These are phyloP conservation scores for Termitomyces sp. DNA, from an alignment of 1,284 basidiomycete species.

Conservation along the genomic window DNA sequence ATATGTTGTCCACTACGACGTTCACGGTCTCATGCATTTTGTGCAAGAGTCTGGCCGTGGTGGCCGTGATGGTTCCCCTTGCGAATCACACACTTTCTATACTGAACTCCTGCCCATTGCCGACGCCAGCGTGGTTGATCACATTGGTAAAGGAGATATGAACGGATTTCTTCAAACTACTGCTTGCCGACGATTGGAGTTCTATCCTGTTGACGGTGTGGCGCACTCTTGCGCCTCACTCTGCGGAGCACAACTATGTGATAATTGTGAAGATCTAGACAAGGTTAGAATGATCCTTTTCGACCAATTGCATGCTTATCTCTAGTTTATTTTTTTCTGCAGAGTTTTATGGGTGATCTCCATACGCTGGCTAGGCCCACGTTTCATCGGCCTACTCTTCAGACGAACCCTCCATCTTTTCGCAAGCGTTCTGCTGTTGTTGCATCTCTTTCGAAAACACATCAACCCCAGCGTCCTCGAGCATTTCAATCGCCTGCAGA, in stretches of 20 bases:
- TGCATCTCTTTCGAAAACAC: too few relatives aligned
- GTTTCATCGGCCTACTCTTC: too few relatives aligned
- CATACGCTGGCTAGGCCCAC: too few relatives aligned
- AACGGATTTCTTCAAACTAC: not conserved
- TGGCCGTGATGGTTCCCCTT: not conserved
- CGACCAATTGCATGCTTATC: too few relatives aligned
- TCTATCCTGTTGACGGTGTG: not conserved
- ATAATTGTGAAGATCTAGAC: too few relatives aligned
- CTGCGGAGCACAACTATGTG: not conserved
- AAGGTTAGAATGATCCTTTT: too few relatives aligned
- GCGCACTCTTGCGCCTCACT: not conserved
- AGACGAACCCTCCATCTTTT: too few relatives aligned
- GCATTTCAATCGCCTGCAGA: too few relatives aligned
- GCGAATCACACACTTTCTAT: not conserved
- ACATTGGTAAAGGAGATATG: not conserved
- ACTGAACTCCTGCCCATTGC: not conserved
- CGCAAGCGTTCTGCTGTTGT: too few relatives aligned
- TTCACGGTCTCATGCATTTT: conserved; percentile 1
- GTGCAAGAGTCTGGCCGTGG: not conserved
- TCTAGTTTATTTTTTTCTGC: too few relatives aligned
- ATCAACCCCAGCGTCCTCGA: too few relatives aligned
- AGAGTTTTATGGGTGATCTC: too few relatives aligned
- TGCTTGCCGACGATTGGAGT: not conserved
- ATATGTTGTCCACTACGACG: conserved; percentile 1
- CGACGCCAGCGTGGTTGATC: not conserved